phyloP scores from a whole-genome alignment of 441 rosid species.

The Hura crepitans region DNA sequence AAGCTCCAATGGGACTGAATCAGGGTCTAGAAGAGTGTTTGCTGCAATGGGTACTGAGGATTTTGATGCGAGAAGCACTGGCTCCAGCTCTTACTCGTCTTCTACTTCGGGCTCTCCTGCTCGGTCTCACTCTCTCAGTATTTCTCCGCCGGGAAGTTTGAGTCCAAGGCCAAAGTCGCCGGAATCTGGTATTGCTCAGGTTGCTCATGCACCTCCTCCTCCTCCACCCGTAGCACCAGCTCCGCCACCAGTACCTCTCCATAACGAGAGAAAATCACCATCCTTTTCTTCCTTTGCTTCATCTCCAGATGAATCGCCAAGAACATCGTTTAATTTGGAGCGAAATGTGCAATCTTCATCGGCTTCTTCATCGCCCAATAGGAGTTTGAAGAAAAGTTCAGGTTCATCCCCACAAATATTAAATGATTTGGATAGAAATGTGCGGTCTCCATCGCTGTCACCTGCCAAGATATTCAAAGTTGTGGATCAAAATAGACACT shows the following conservation, averaged over 20 bases:
- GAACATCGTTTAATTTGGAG: conserved; percentile 27
- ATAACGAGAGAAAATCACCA: conserved; percentile 22
- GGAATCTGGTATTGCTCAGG: conserved; percentile 19
- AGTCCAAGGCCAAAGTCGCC: conserved; percentile 54
- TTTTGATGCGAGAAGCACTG: conserved; percentile 41
- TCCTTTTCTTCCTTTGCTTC: conserved; percentile 16
- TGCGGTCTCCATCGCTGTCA: conserved; percentile 34
- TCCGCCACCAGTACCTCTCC: conserved; percentile 5
- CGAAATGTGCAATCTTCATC: conserved; percentile 30
- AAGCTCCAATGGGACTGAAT: conserved; percentile 50
- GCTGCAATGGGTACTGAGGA: conserved; percentile 30
- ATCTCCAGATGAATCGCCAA: conserved; percentile 32
- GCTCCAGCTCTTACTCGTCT: conserved; percentile 51
- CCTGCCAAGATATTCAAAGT: conserved; percentile 25
- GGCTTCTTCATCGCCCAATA: conserved; percentile 42
- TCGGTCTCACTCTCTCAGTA: conserved; percentile 65
- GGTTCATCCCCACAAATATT: conserved; percentile 18
- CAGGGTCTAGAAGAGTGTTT: conserved; percentile 53
- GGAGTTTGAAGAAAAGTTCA: conserved; percentile 19
- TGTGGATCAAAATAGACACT: conserved; percentile 17
- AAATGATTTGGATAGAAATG: conserved; percentile 21
- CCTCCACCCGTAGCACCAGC: conserved; percentile 20
- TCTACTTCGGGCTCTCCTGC: conserved; percentile 71
- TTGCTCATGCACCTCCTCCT: conserved; percentile 20
- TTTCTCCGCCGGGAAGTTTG: conserved; percentile 75